Conservation (phyloP, 495 filamentous ascomycete species). For the Lophiostoma macrostomum region DNA sequence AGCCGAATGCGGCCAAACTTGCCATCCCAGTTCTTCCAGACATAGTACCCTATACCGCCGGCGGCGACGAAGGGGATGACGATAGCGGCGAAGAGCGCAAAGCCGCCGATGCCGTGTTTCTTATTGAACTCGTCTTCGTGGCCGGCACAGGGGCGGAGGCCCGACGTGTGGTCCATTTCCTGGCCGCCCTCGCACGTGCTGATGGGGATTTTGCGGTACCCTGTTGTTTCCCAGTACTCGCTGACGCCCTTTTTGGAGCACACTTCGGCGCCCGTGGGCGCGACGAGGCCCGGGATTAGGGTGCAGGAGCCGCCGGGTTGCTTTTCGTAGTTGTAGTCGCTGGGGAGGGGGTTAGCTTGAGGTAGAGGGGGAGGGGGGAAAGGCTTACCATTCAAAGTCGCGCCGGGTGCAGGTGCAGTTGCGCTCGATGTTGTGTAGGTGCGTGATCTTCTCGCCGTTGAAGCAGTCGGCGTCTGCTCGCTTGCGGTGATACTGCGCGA, state of each 20-base stretch:
- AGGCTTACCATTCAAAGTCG: conserved; percentile 89
- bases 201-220: conserved; percentile 86
- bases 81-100: conserved; percentile 84
- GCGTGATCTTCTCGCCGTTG: conserved; percentile 66
- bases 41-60: conserved; percentile 72
- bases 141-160: conserved; percentile 62
- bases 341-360: conserved; percentile 37
- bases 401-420: conserved; percentile 79
- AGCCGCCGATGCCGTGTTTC: conserved; percentile 65
- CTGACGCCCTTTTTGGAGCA: conserved; percentile 65
- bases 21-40: conserved; percentile 78
- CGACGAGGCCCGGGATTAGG: conserved; percentile 67
- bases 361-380: background rate
- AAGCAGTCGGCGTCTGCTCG: conserved; percentile 68
- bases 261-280: conserved; percentile 61
- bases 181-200: conserved; percentile 76
- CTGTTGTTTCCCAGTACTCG: conserved; percentile 79
- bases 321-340: conserved; percentile 91
- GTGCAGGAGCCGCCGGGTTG: conserved; percentile 69
- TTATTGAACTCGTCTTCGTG: conserved; percentile 73
- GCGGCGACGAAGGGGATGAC: conserved; percentile 68
- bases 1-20: conserved; percentile 89
- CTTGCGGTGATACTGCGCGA: conserved; percentile 87
- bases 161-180: conserved; percentile 62
- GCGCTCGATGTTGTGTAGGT: conserved; percentile 61